Conservation (phyloP, 257 asterid genomes). For the Solanum ossicruentum region DNA sequence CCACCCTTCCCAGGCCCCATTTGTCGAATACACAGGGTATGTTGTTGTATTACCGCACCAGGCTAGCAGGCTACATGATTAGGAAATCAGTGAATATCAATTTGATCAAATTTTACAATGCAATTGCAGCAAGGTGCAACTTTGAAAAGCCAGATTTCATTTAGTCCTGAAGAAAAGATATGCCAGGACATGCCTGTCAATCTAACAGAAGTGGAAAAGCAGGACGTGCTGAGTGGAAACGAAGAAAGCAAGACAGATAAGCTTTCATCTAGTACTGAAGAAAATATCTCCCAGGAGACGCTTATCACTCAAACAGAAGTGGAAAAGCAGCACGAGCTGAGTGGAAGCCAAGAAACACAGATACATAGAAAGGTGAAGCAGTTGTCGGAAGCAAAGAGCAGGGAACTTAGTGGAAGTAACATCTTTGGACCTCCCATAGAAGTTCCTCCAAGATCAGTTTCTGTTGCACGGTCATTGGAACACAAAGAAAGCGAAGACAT, state of each 20-base stretch:
- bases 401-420: conserved; percentile 84
- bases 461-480: conserved; percentile 35
- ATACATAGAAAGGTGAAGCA: conserved; percentile 38
- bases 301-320: conserved; percentile 66
- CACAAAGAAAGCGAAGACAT: conserved; percentile 43
- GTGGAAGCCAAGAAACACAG: conserved; percentile 65
- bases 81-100: background rate
- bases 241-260: conserved; percentile 40
- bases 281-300: conserved; percentile 61
- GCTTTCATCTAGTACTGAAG: conserved; percentile 66
- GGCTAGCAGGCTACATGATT: background rate
- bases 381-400: conserved; percentile 58
- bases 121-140: conserved; percentile 59
- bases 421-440: conserved; percentile 91
- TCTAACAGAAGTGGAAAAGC: conserved; percentile 72
- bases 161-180: conserved; percentile 58
- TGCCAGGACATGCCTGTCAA: conserved; percentile 71
- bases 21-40: no score
- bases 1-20: no score
- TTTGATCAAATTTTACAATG: background rate
- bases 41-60: background rate
- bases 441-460: conserved; percentile 41
- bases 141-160: conserved; percentile 87
- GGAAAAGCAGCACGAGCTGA: conserved; percentile 72
- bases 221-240: conserved; percentile 72